Conservation (phyloP, 495 filamentous ascomycete genomes). For the Hypomontagnella monticulosa region DNA sequence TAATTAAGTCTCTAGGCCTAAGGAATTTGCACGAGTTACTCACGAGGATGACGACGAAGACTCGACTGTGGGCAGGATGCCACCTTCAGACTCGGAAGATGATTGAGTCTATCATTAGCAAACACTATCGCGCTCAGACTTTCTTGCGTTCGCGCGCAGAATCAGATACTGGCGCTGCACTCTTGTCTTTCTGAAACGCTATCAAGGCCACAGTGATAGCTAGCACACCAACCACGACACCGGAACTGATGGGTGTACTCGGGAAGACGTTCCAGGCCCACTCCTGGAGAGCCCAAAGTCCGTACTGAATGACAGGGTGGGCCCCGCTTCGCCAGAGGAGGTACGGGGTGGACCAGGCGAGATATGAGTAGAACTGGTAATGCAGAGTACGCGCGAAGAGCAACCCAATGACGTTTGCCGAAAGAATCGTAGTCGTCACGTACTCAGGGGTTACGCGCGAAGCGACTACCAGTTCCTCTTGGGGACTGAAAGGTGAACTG, state of each 20-base stretch:
- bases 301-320: constrained; percentile 76
- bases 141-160: constrained; percentile 36
- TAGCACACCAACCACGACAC: constrained; percentile 76
- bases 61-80: constrained; percentile 83
- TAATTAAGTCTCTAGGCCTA: constrained; percentile 68
- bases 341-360: constrained; percentile 91
- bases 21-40: constrained; percentile 74
- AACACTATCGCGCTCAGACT: constrained; percentile 20
- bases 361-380: constrained; percentile 96
- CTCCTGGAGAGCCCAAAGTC: constrained; percentile 85
- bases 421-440: constrained; percentile 80
- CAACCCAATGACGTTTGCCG: constrained; percentile 83
- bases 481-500: constrained; percentile 61
- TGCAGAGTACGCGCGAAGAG: constrained; percentile 91
- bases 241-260: constrained; percentile 83
- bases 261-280: constrained; percentile 98
- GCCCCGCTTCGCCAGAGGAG: constrained; percentile 84
- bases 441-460: constrained; percentile 74
- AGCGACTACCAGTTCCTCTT: constrained; percentile 64
- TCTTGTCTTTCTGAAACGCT: constrained; percentile 38
- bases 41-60: constrained; percentile 75
- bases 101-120: constrained; percentile 32
- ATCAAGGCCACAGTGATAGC: constrained; percentile 69
- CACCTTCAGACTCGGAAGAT: constrained; percentile 73
- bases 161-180: constrained; percentile 29